These are phyloP conservation scores for Castanea mollissima DNA, from an alignment of 306 rosid species.

Conservation along the genomic window DNA sequence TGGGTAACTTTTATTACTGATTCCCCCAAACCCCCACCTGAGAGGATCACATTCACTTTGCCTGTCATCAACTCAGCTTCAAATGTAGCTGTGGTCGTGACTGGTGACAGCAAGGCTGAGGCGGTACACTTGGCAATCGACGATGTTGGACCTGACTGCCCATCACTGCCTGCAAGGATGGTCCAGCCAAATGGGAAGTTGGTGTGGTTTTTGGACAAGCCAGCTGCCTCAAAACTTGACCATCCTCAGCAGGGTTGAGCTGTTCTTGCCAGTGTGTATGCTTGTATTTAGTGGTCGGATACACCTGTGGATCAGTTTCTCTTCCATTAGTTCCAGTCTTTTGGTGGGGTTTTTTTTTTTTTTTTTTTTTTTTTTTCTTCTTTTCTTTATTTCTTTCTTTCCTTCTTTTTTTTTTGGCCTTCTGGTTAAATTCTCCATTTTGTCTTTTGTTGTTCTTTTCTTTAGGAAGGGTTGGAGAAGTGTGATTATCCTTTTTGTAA, in stretches of 20 bases:
- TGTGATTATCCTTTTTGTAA: conserved; percentile 44
- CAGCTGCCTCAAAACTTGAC: conserved; percentile 81
- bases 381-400: too few species aligned
- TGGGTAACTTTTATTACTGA: conserved; percentile 94
- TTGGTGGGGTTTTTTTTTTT: conserved; percentile 3
- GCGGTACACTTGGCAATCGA: conserved; percentile 70
- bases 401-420: conserved; percentile 13
- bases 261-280: conserved; percentile 36
- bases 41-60: conserved; percentile 92
- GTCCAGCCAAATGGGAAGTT: conserved; percentile 83
- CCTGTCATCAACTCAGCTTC: conserved; percentile 97
- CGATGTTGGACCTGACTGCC: conserved; percentile 43
- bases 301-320: conserved; percentile 33
- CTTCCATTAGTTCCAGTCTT: conserved; percentile 21
- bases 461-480: conserved; percentile 42
- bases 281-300: conserved; percentile 62
- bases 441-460: conserved; percentile 39
- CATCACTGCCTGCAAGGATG: conserved; percentile 64
- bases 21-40: conserved; percentile 96
- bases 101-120: conserved; percentile 74
- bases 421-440: conserved; percentile 41
- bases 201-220: conserved; percentile 90
- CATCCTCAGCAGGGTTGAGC: conserved; percentile 46
- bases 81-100: conserved; percentile 68
- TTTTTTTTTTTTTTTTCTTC: neutral